Conservation (phyloP, 2,329 filamentous ascomycete species). For the Nigrospora sphaerica region DNA sequence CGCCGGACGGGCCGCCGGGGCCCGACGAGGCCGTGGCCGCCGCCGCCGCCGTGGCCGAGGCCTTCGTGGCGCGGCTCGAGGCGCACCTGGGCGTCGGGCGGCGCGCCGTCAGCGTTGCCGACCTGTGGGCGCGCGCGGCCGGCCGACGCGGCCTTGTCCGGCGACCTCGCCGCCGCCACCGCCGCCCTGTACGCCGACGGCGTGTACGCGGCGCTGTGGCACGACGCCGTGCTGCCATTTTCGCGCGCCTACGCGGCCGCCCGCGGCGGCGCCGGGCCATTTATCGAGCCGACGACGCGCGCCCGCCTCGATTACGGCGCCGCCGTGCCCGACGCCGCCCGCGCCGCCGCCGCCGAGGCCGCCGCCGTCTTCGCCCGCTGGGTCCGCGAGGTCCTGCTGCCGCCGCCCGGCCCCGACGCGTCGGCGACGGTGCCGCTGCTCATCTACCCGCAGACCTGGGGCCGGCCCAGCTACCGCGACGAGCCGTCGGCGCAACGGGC, state of each 20-base stretch:
- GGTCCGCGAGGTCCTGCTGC: constrained; percentile 8
- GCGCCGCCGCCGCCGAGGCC: background rate
- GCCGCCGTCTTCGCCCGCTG: constrained; percentile 6
- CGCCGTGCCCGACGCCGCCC: background rate
- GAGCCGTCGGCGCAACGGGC: constrained; percentile 1
- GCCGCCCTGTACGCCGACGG: constrained; percentile 8
- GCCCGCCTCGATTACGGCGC: constrained; percentile 8
- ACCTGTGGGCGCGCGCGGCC: constrained; percentile 9
- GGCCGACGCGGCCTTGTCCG: background rate
- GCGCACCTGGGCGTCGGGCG: constrained; percentile 4
- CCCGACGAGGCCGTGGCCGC: background rate
- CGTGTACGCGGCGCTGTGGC: constrained; percentile 5
- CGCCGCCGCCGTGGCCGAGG: constrained; percentile 4
- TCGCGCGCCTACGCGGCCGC: constrained; percentile 2
- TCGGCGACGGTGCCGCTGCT: constrained; percentile 5
- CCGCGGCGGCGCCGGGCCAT: constrained; percentile 2
- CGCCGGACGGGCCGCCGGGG: background rate
- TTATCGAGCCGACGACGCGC: constrained; percentile 8
- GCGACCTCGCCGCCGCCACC: constrained; percentile 7
- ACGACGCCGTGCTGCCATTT: constrained; percentile 5
- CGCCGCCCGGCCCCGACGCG: background rate
- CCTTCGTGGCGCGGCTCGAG: constrained; percentile 6
- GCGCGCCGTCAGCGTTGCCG: constrained; percentile 6
- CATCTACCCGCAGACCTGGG: constrained; percentile 11
- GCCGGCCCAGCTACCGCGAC: constrained; percentile 8